Evolutionary conservation across 2,329 filamentous ascomycete genomes (phyloP).

Genomic region (Aspergillus thermomutatus): DNA sequence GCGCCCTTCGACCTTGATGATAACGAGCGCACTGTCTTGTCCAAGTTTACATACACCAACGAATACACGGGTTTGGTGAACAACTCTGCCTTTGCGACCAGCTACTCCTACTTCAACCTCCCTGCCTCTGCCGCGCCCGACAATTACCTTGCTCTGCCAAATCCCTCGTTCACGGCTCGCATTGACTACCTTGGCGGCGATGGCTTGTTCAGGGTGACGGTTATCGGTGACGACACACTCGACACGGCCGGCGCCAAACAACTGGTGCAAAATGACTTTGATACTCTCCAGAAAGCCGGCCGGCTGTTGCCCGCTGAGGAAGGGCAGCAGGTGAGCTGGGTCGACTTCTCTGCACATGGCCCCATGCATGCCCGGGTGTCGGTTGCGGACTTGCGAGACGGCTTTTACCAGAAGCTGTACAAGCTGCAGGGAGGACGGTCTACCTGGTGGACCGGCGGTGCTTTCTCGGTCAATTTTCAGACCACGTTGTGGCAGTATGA

Average conservation of each 20-base stretch:
- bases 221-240: conserved; percentile 17
- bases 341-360: conserved; percentile 23
- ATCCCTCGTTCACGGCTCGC: conserved; percentile 14
- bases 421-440: conserved; percentile 37
- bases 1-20: conserved; percentile 31
- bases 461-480: conserved; percentile 32
- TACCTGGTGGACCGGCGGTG: conserved; percentile 36
- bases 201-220: conserved; percentile 19
- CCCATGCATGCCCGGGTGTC: conserved; percentile 33
- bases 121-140: conserved; percentile 47
- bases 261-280: conserved; percentile 15
- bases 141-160: conserved; percentile 17
- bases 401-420: conserved; percentile 38
- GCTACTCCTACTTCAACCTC: conserved; percentile 17
- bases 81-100: conserved; percentile 29
- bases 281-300: conserved; percentile 12
- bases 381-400: conserved; percentile 27
- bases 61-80: conserved; percentile 36
- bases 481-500: conserved; percentile 22
- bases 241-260: conserved; percentile 12
- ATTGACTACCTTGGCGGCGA: conserved; percentile 20
- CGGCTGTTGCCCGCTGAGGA: conserved; percentile 3
- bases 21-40: conserved; percentile 31
- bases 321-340: conserved; percentile 16
- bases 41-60: conserved; percentile 32